Conservation (phyloP, 768 basidiomycete genomes). For the Lactarius vividus region DNA sequence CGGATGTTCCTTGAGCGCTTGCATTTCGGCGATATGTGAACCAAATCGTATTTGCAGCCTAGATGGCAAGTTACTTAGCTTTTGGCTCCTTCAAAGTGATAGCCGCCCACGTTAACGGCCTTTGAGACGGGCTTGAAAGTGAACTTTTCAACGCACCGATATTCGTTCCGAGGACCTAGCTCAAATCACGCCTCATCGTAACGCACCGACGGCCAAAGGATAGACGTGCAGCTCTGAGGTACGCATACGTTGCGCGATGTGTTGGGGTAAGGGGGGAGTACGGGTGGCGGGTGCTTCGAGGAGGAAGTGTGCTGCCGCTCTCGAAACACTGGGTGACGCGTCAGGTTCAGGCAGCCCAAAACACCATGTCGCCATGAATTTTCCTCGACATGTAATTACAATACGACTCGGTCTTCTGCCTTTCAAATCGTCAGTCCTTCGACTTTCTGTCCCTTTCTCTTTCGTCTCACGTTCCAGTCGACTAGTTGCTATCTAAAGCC, state of each 20-base stretch:
- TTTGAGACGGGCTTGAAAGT: conserved; percentile 83
- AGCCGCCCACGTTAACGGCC: conserved; percentile 78
- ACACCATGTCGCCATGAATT: no score
- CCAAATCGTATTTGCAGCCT: conserved; percentile 70
- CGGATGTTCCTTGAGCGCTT: conserved; percentile 79
- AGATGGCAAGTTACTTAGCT: conserved; percentile 85
- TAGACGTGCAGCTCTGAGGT: conserved; percentile 70
- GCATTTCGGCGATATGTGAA: conserved; percentile 88
- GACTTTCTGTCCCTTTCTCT: no score
- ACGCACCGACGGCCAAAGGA: conserved; percentile 66
- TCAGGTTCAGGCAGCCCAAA: no score
- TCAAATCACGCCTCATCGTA: conserved; percentile 65
- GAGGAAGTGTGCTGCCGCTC: conserved; percentile 71
- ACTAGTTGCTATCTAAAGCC: no score
- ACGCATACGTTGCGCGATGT: conserved; percentile 81
- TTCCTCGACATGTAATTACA: no score
- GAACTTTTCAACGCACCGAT: conserved; percentile 84
- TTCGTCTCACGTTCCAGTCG: no score
- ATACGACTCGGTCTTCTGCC: no score
- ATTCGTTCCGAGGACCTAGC: conserved; percentile 74
- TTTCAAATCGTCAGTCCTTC: no score
- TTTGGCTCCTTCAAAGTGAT: conserved; percentile 83
- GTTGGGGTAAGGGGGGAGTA: conserved; percentile 70
- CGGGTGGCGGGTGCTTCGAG: conserved; percentile 62
- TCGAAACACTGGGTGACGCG: no score